Evolutionary conservation across 176 grass and related monocot genomes (phyloP), one percentile per base, ranked within the genome.

Genomic region (Pontederia paniculata): DNA sequence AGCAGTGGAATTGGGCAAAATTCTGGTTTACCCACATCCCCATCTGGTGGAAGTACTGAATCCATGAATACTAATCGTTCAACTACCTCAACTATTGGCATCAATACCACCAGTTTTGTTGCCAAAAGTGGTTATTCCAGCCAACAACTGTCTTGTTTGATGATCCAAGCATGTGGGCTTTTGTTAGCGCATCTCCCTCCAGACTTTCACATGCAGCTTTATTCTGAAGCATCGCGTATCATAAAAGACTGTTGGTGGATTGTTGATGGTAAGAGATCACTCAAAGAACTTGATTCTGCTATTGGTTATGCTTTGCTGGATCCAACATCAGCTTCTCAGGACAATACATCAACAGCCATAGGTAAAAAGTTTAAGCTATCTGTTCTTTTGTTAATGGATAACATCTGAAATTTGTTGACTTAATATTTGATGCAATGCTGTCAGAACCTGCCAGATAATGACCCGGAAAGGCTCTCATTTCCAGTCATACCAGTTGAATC

Each of bases 231-330:
- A 71, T 76, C 80, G 18, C 74, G 75, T 13, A 78, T 91, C 65
- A 91, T 98, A 74, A 98, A 98, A 78, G 93, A 98, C 65, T 98
- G 93, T 63, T 89, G 83, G 83, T 98, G 93, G 93, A 86, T 98
- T 68, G 65, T 78, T 81, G 93, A 98, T 50, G 62, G 80, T 75
- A 88, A 78, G 12, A 89, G 83, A 23, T 80, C 93, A 74, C 76
- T 91, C 51, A 81, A 87, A 69, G 93, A 98, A 55, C 83, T 98
- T 57, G 86, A 98, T 50, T 98, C 93, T 78, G 93, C 86, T 48
- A 86, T 98, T 77, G 93, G 83, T 9, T 88, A 98, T 72, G 93
- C 93, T 51, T 65, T 98, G 62, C 21, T 98, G 44, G 86, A 98
- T 76, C 83, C 93, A 48, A 87, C 86, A 69, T 90, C 86, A 83